Conservation (phyloP, 2,329 filamentous ascomycete species). For the Pyrenophora tritici-repentis region DNA sequence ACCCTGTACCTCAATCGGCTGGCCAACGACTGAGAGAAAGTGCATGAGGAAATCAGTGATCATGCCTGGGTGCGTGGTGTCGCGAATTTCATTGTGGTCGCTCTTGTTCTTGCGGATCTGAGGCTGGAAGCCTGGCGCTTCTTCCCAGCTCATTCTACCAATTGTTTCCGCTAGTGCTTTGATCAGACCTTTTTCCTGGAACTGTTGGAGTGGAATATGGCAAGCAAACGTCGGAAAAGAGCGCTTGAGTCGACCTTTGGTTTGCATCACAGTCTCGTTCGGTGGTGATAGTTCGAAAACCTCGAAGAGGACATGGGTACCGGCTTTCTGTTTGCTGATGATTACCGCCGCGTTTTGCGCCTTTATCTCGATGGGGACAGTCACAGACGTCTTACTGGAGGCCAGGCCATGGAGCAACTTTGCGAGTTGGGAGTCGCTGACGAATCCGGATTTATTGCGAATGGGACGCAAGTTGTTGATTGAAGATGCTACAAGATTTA, state of each 20-base stretch:
- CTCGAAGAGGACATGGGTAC: conserved; percentile 44
- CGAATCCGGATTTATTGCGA: conserved; percentile 14
- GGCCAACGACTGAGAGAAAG: conserved; percentile 47
- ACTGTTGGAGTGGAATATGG: conserved; percentile 32
- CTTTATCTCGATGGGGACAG: conserved; percentile 49
- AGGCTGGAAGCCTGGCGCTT: conserved; percentile 41
- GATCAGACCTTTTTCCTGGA: conserved; percentile 21
- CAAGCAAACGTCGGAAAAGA: conserved; percentile 53
- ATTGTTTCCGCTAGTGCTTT: conserved; percentile 40
- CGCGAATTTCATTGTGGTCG: conserved; percentile 51
- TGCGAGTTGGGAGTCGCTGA: conserved; percentile 18
- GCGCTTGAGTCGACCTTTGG: conserved; percentile 49
- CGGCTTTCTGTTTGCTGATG: conserved; percentile 33
- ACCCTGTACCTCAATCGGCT: conserved; percentile 16
- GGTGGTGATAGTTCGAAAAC: conserved; percentile 55
- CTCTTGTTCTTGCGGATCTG: conserved; percentile 48
- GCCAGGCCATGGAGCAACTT: conserved; percentile 22
- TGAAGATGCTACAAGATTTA: neutral
- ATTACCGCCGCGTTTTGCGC: conserved; percentile 56
- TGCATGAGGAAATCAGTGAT: conserved; percentile 59
- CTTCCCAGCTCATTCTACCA: conserved; percentile 46
- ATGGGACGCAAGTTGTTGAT: conserved; percentile 18
- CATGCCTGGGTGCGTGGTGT: conserved; percentile 56
- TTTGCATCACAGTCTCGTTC: conserved; percentile 46
- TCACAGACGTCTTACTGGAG: conserved; percentile 2